These are phyloP conservation scores for Trichosporon coremiiforme DNA, from an alignment of 1,284 basidiomycete genomes.

Conservation along the genomic window DNA sequence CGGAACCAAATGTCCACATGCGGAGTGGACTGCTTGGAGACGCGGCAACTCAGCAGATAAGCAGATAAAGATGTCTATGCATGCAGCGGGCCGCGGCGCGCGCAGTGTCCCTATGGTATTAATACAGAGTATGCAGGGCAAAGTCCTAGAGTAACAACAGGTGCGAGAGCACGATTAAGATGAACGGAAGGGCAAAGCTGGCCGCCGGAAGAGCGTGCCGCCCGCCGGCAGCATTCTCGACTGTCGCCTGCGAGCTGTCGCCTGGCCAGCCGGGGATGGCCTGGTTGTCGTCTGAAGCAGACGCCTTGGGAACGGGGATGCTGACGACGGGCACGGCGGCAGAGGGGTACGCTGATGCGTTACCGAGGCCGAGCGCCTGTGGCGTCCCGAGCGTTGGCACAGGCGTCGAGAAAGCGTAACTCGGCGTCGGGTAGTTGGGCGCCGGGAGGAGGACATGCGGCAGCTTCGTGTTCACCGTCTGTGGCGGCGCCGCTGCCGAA, in stretches of 20 bases:
- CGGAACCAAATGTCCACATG: not conserved
- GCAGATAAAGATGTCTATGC: not conserved
- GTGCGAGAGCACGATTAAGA: constrained; percentile 8
- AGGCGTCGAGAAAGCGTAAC: constrained; percentile 66
- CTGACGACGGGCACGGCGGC: constrained; percentile 35
- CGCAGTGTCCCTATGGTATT: constrained; percentile 1
- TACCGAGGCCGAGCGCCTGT: constrained; percentile 44
- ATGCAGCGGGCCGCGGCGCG: not conserved
- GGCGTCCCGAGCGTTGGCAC: constrained; percentile 51
- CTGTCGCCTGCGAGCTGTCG: constrained; percentile 18
- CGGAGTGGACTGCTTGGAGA: not conserved
- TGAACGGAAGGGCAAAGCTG: no score
- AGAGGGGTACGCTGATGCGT: constrained; percentile 37
- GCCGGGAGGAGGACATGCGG: constrained; percentile 74
- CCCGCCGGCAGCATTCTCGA: not conserved
- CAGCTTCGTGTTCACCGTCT: constrained; percentile 67
- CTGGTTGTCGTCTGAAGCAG: not conserved
- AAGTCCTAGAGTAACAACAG: constrained; percentile 10
- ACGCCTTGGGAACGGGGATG: constrained; percentile 1
- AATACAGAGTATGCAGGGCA: not conserved
- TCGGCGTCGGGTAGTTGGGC: constrained; percentile 66
- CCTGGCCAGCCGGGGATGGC: constrained; percentile 26
- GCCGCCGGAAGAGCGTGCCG: no score
- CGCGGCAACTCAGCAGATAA: not conserved
- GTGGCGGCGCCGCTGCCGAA: constrained; percentile 33